Evolutionary conservation across 2,329 filamentous ascomycete genomes (phyloP), one percentile per base, ranked within the genome.

Genomic region (Tolypocladium inflatum): DNA sequence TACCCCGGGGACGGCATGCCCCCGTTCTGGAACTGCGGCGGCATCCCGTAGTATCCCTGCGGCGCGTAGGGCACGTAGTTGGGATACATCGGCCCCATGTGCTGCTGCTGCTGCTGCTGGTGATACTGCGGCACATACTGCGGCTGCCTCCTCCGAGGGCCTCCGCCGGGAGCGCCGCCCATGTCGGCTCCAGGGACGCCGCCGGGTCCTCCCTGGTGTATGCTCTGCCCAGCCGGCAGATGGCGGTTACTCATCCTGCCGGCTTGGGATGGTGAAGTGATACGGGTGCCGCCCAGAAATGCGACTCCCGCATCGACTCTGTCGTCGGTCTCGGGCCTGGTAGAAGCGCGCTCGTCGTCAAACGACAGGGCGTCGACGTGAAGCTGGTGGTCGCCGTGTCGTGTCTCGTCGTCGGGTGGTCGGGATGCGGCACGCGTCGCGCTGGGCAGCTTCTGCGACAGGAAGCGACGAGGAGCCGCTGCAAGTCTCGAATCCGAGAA

Each of bases 241-340:
- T 87, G 85, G 81, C 79, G 81, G 76, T 79, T 79, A 78, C 85
- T 88, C 87, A 90, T 90, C 86, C 81, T 89, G 83, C 83, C 85
- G 84, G 82, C 82, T 76, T 83, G 80, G 81, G 82, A 72, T 65
- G 63, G 66, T 62, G 67, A 65, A 63, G 63, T 63, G 64, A 64
- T 63, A 65, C 65, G 69, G 68, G 68, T 61, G 70, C 64, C 70
- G 70, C 66, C 66, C 68, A 69, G 62, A 58, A 61, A 63, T 64
- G 69, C 70, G 71, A 72, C 71, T 63, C 67, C 66, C 66, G 64
- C 66, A 67, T 67, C 63, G 57, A 63, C 58, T 58, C 56, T 55
- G 55, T 55, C 54, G 57, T 57, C 55, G 57, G 58, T 59, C 59
- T 59, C 57, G 60, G 61, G 57, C 57, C 9, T 26, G 26, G 23